Conservation (phyloP, 495 filamentous ascomycete species). For the Penicillium tannophilum region DNA sequence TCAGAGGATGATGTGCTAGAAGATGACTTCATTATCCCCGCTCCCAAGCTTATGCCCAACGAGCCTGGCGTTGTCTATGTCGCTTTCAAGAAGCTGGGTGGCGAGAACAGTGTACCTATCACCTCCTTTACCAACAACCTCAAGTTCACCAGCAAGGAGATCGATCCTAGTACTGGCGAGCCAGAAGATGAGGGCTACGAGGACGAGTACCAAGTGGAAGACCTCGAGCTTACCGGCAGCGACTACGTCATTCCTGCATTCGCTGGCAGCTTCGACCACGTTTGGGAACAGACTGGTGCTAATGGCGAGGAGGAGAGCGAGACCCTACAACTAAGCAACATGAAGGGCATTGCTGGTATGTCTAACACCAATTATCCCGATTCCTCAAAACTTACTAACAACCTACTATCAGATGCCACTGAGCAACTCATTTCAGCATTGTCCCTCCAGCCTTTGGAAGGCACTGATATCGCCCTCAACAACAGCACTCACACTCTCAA, state of each 20-base stretch:
- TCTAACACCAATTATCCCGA: constrained; percentile 16
- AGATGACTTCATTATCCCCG: constrained; percentile 93
- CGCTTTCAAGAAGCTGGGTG: constrained; percentile 80
- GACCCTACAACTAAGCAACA: constrained; percentile 83
- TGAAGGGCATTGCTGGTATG: constrained; percentile 92
- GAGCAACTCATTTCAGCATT: constrained; percentile 85
- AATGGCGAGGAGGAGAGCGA: constrained; percentile 88
- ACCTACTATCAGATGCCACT: constrained; percentile 71
- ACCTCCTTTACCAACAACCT: constrained; percentile 87
- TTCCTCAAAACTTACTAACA: constrained; percentile 37
- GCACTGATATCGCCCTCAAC: constrained; percentile 84
- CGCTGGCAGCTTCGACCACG: constrained; percentile 89
- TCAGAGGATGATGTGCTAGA: constrained; percentile 75
- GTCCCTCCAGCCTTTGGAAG: constrained; percentile 91
- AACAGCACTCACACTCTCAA: constrained; percentile 92
- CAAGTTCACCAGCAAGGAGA: constrained; percentile 97
- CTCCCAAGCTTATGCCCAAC: constrained; percentile 74
- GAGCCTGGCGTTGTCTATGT: constrained; percentile 93
- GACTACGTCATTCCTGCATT: constrained; percentile 95
- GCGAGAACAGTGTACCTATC: constrained; percentile 67
- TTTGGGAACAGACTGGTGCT: constrained; percentile 94
- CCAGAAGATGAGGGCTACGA: constrained; percentile 93
- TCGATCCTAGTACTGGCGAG: constrained; percentile 91
- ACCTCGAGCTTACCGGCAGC: constrained; percentile 86
- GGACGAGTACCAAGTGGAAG: constrained; percentile 96